These are phyloP conservation scores for Aeminium ludgeri DNA, from an alignment of 495 filamentous ascomycete genomes.

Conservation along the genomic window DNA sequence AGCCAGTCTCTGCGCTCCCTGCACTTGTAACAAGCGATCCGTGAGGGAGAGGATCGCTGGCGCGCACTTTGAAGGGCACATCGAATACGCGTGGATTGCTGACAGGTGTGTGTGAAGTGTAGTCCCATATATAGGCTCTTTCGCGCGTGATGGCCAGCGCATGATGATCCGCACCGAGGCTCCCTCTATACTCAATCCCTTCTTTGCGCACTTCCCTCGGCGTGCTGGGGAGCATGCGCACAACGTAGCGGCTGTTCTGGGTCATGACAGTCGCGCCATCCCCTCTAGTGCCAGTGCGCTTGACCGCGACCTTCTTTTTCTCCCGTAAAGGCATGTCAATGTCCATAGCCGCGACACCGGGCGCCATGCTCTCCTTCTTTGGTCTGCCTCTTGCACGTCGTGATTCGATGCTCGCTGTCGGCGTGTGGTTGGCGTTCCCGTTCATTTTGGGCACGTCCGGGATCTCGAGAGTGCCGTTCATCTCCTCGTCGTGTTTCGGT, in stretches of 20 bases:
- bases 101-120: constrained; percentile 36
- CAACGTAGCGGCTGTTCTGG: constrained; percentile 69
- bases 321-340: constrained; percentile 22
- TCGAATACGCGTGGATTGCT: constrained; percentile 48
- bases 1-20: constrained; percentile 56
- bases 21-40: constrained; percentile 63
- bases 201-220: constrained; percentile 10
- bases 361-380: constrained; percentile 3
- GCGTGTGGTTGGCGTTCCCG: constrained; percentile 13
- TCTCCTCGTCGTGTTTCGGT: constrained; percentile 4
- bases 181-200: constrained; percentile 7
- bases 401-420: background rate
- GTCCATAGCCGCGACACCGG: too few species aligned
- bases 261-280: constrained; percentile 36
- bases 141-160: constrained; percentile 64
- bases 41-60: constrained; percentile 51
- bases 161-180: constrained; percentile 25
- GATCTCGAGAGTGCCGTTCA: constrained; percentile 14
- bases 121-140: constrained; percentile 79
- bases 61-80: constrained; percentile 54
- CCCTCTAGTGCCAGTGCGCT: constrained; percentile 18
- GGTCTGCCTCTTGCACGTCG: background rate
- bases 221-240: constrained; percentile 60
- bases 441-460: constrained; percentile 10
- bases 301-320: constrained; percentile 15